Evolutionary conservation across 2,329 filamentous ascomycete species (phyloP), one percentile per base, ranked within the genome.

Genomic region (Eutypella sp.): DNA sequence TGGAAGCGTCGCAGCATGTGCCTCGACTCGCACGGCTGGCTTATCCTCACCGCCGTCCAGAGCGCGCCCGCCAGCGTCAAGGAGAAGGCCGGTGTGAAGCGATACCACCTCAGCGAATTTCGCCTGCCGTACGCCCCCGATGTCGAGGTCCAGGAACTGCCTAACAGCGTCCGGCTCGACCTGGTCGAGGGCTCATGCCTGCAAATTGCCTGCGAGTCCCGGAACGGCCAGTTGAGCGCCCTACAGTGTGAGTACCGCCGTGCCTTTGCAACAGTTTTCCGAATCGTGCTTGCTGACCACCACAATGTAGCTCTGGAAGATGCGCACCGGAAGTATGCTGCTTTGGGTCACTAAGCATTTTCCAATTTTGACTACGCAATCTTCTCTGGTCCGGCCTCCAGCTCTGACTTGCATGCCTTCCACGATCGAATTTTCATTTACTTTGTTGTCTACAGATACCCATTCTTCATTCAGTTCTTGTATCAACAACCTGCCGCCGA

Each of bases 1-100:
- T 99, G 93, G 93, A 99, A 97, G 72, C 86, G 92, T 45, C 83
- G 93, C 49, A 90, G 85, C 59, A 83, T 96, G 68, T 85, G 85
- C 53, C 81, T 99, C 46, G 91, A 97, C 64, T 81, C 83, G 8
- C 77, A 86, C 49, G 93, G 92, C 16, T 90, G 87, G 66, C 72
- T 99, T 33, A 84, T 95, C 47, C 77, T 99, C 50, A 87, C 84
- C 36, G 77, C 84, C 8, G 78, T 84, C 16, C 82, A 82, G 50
- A 78, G 82, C 18, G 63, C 63, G 33, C 68, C 79, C 53, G 57
- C 73, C 61, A 68, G 78, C 67, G 71, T 81, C 64, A 73, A 78
- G 73, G 69, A 73, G 47, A 80, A 68, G 47, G 61, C 67, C 27
- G 70, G 71, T 20, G 67, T 84, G 46, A 91, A 91, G 69, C 82